A percentile compares a stretch with the other conserved stretches of the same genome.
These are phyloP conservation scores for Pythium vanterpoolii DNA, from an alignment of 352 stramenopile species.

Conservation along the genomic window DNA sequence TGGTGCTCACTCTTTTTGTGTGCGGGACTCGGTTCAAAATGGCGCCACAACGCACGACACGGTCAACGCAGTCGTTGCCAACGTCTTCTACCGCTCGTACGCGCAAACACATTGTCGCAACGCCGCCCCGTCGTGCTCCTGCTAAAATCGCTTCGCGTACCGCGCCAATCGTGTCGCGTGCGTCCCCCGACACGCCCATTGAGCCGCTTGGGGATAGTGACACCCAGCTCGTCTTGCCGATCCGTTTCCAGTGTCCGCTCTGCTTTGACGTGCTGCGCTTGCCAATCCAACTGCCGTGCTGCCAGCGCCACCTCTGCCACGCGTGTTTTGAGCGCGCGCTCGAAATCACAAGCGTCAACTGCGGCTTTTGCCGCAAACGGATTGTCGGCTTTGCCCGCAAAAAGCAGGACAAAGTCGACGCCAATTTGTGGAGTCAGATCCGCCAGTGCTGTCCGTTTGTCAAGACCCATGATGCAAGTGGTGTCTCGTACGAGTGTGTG, in stretches of 20 bases:
- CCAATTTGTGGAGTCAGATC: slow-evolving; percentile 55
- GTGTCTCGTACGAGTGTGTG: slow-evolving; percentile 5
- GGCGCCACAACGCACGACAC: neutral
- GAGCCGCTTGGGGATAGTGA: slow-evolving; percentile 14
- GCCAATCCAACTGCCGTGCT: slow-evolving; percentile 72
- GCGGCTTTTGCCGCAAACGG: slow-evolving; percentile 73
- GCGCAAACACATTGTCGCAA: neutral
- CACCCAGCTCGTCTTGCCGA: slow-evolving; percentile 36
- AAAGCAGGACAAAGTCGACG: slow-evolving; percentile 71
- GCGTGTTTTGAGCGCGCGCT: slow-evolving; percentile 73
- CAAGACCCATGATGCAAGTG: no score
- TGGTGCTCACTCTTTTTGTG: neutral
- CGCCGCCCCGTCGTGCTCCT: neutral
- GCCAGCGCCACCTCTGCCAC: slow-evolving; percentile 60
- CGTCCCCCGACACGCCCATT: neutral
- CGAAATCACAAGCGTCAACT: slow-evolving; percentile 75
- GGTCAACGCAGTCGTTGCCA: neutral
- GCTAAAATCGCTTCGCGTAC: neutral
- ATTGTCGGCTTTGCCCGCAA: slow-evolving; percentile 73
- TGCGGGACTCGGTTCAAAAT: neutral
- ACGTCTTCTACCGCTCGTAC: neutral
- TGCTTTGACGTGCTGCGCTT: slow-evolving; percentile 69
- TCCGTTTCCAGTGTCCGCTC: slow-evolving; percentile 74
- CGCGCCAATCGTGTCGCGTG: neutral
- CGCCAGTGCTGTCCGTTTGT: slow-evolving; percentile 48